phyloP scores from a whole-genome alignment of 352 stramenopile species.

The Globisporangium viniferum region DNA sequence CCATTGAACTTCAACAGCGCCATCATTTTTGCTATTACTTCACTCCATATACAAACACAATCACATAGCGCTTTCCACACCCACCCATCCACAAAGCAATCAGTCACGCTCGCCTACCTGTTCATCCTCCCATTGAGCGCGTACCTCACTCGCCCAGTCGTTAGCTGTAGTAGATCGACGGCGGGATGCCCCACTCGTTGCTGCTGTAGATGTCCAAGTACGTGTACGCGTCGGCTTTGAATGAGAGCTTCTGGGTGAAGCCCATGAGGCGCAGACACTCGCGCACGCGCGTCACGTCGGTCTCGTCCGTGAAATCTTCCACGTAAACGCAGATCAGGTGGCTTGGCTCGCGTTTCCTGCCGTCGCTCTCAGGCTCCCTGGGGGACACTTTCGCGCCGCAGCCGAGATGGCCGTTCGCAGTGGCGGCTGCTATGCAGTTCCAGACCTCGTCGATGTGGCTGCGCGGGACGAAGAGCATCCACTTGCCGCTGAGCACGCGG shows the following conservation, averaged over 20 bases:
- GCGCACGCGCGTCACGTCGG: conserved; percentile 6
- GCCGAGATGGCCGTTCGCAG: background rate
- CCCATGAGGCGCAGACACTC: conserved; percentile 1
- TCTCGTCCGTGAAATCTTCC: conserved; percentile 12
- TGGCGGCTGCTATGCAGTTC: conserved; percentile 1
- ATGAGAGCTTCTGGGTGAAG: conserved; percentile 5
- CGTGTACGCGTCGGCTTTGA: conserved; percentile 21
- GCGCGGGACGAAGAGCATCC: conserved; percentile 16
- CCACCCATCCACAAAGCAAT: background rate
- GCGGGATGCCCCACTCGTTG: conserved; percentile 11
- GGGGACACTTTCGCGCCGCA: conserved; percentile 14
- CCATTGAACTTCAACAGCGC: too few species aligned
- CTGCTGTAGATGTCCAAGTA: conserved; percentile 12
- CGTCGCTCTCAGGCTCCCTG: background rate
- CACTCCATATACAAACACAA: background rate
- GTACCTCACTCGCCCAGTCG: background rate
- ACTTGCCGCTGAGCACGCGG: conserved; percentile 15
- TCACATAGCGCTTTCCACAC: background rate
- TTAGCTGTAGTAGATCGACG: background rate
- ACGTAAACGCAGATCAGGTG: conserved; percentile 18
- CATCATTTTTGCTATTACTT: background rate
- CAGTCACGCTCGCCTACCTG: background rate
- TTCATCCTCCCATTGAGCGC: background rate
- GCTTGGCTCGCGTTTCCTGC: background rate
- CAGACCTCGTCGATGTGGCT: conserved; percentile 6